Evolutionary conservation across 768 basidiomycete genomes (phyloP).

Genomic region (Lepiota brunneoincarnata): DNA sequence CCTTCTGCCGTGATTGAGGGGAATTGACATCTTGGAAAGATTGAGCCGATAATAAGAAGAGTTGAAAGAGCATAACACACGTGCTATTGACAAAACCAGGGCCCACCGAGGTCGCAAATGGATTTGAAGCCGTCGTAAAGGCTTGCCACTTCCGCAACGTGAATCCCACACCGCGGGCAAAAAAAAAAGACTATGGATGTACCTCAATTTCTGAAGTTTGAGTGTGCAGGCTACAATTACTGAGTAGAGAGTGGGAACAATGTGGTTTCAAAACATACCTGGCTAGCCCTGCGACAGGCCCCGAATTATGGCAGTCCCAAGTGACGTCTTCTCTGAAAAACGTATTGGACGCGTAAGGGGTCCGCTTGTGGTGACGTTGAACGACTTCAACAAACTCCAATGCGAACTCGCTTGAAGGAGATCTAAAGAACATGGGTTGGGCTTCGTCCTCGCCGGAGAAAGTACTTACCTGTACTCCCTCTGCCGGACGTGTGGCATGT

Average conservation of each 20-base stretch:
- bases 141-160: slow-evolving; percentile 38
- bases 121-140: slow-evolving; percentile 33
- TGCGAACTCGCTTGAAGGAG: slow-evolving; percentile 30
- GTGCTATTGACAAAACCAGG: slow-evolving; percentile 43
- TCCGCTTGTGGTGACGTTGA: slow-evolving; percentile 53
- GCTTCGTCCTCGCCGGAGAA: not conserved
- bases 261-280: slow-evolving; percentile 19
- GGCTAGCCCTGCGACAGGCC: slow-evolving; percentile 32
- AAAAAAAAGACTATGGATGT: not conserved
- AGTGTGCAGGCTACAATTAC: not conserved
- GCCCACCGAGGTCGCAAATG: slow-evolving; percentile 38
- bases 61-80: slow-evolving; percentile 22
- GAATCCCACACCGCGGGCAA: no score
- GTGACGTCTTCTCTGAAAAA: slow-evolving; percentile 46
- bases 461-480: slow-evolving; percentile 42
- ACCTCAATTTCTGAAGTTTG: slow-evolving; percentile 27
- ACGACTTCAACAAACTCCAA: slow-evolving; percentile 51
- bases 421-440: slow-evolving; percentile 20
- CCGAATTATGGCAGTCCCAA: slow-evolving; percentile 43
- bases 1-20: slow-evolving; percentile 47
- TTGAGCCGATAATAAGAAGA: not conserved
- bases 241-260: not conserved
- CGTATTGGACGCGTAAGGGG: slow-evolving; percentile 47
- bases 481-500: slow-evolving; percentile 49
- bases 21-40: slow-evolving; percentile 40